Evolutionary conservation across 805 yeast genomes (phyloP), one percentile per base, ranked within the genome.

Genomic region (Pichia phayaonensis): DNA sequence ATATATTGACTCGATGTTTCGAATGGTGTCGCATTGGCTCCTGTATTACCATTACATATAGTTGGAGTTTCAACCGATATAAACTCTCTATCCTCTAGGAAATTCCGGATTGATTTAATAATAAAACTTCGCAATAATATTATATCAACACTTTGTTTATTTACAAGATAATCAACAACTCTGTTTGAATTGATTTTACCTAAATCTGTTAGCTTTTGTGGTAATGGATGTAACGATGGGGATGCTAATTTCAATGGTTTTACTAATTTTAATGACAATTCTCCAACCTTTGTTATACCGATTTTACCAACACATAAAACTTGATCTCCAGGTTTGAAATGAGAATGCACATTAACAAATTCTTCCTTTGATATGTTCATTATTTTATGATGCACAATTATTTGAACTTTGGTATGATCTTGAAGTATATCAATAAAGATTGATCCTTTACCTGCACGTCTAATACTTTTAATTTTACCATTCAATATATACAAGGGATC

Each of bases 11-110:
- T 61, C 2, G 55, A 47, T 0, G 97, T 89, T 1, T 60, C 61
- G 58, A 94, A 94, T 0, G 98, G 96, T n/a, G 77, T 76, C 0
- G 99, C 98, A 59, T 83, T 81, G 6, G 99, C 99, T 2, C 99
- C 99, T 0, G 90, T 79, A 34, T 72, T 69, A 1, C 83, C 81
- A 8, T 71, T 59, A 0, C 89, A 78, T 13, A 94, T 66, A 1
- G 90, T 77, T 0, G 99, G 99, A 0, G 99, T 94, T 47, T 84
- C 86, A 0, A 94, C 95, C 63, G 90, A 97, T 3, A 86, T 54
- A 56, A 90, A 94, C 1, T 72, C 80, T 22, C 70, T 67, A 0
- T 61, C 58, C 40, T 73, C 72, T 21, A 92, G 73, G 58, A 79
- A 90, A 1, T 61, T 54, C 22, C 97, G 69, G 4, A 92, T 70